Evolutionary conservation across 495 filamentous ascomycete species (phyloP).

Genomic region (Penicillium goetzii): DNA sequence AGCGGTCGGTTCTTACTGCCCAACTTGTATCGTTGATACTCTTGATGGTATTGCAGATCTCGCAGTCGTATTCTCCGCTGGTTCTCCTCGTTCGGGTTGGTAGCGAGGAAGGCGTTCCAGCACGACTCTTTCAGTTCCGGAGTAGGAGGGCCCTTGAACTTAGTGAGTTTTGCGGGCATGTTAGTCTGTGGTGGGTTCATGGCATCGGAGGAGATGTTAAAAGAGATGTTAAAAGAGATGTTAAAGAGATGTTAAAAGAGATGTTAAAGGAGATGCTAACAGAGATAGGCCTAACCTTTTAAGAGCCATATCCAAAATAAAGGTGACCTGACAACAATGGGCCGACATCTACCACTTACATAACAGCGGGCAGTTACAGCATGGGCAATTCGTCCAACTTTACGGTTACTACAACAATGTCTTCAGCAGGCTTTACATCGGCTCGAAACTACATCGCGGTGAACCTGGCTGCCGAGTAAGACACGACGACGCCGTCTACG

Average conservation of each 20-base stretch:
- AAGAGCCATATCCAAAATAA: constrained; percentile 39
- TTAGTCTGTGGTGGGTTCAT: too few species aligned
- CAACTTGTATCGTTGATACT: too few species aligned
- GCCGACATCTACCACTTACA: constrained; percentile 28
- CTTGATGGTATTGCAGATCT: too few species aligned
- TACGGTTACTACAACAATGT: constrained; percentile 42
- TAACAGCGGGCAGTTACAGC: constrained; percentile 32
- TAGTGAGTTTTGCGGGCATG: not conserved
- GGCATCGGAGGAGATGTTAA: too few species aligned
- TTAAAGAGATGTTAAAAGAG: too few species aligned
- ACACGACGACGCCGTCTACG: constrained; percentile 11
- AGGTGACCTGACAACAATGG: constrained; percentile 38
- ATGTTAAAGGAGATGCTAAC: too few species aligned
- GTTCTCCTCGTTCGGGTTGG: not conserved
- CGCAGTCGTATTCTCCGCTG: too few species aligned
- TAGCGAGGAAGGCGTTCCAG: not conserved
- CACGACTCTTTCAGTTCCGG: not conserved
- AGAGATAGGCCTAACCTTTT: too few species aligned
- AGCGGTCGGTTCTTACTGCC: too few species aligned
- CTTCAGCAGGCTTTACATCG: constrained; percentile 45
- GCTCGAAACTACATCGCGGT: constrained; percentile 48
- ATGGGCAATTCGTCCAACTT: constrained; percentile 38
- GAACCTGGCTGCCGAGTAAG: constrained; percentile 22
- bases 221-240: too few species aligned
- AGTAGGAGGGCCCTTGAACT: not conserved